Conservation (phyloP, 192 early-diverging fungal species). For the Podila horticola region DNA sequence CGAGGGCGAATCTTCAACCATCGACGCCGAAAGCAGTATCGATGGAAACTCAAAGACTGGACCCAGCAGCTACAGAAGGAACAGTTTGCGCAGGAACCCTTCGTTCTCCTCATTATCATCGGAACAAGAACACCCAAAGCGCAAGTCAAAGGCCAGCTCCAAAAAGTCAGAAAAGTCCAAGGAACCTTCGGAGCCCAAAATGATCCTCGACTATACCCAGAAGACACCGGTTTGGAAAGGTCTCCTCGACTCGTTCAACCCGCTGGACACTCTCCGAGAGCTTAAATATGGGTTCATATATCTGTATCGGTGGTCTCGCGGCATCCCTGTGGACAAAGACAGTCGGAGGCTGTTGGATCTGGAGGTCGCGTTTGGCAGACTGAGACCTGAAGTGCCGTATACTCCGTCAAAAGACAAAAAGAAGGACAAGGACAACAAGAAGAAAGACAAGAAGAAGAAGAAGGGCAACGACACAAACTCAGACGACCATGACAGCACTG, state of each 20-base stretch:
- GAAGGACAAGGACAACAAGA: conserved; percentile 22
- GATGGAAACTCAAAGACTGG: conserved; percentile 4
- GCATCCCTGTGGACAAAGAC: conserved; percentile 48
- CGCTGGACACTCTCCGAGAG: conserved; percentile 43
- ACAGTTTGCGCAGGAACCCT: background rate
- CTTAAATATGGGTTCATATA: conserved; percentile 37
- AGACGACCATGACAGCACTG: background rate
- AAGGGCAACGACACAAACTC: background rate
- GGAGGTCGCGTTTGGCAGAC: conserved; percentile 35
- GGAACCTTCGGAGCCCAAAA: conserved; percentile 12
- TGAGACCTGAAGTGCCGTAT: conserved; percentile 46
- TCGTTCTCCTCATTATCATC: background rate
- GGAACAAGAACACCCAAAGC: background rate
- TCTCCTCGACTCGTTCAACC: conserved; percentile 51
- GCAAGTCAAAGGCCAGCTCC: conserved; percentile 12
- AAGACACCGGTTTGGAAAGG: conserved; percentile 49
- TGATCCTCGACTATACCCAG: conserved; percentile 31
- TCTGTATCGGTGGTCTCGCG: conserved; percentile 41
- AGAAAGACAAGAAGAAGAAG: conserved; percentile 22
- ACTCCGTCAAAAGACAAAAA: conserved; percentile 19
- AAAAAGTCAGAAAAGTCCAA: conserved; percentile 11
- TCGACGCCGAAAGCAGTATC: background rate
- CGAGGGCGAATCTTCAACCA: conserved; percentile 1
- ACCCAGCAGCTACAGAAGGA: background rate
- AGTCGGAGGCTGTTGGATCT: conserved; percentile 50